Evolutionary conservation across 805 yeast genomes (phyloP).

Genomic region (Lachancea meyersii): DNA sequence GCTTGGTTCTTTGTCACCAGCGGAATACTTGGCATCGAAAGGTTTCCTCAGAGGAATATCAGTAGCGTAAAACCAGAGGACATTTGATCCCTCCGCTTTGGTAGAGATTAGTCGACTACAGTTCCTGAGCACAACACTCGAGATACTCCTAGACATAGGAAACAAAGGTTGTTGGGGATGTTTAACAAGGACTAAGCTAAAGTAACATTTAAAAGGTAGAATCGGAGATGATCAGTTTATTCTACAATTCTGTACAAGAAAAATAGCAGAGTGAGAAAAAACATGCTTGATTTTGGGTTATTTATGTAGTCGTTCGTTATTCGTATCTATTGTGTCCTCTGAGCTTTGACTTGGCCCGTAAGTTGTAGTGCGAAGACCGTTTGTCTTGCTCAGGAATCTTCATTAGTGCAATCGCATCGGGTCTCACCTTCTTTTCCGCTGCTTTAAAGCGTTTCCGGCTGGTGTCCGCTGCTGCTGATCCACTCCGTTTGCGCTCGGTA

Average conservation of each 20-base stretch:
- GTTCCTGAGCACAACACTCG: background rate
- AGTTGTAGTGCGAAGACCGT: conserved; percentile 29
- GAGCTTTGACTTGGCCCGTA: conserved; percentile 30
- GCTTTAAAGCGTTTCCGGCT: conserved; percentile 19
- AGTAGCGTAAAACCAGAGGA: conserved; percentile 76
- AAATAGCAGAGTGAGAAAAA: background rate
- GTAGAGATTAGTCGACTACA: background rate
- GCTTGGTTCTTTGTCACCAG: conserved; percentile 30
- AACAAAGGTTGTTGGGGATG: too few species aligned
- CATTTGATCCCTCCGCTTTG: conserved; percentile 3
- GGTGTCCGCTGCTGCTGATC: conserved; percentile 3
- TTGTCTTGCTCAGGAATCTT: conserved; percentile 25
- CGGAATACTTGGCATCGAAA: conserved; percentile 43
- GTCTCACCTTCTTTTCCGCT: conserved; percentile 26
- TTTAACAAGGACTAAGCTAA: too few species aligned
- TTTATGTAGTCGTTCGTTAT: background rate
- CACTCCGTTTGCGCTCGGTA: conserved; percentile 14
- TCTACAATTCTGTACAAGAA: background rate
- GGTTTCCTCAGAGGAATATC: conserved; percentile 73
- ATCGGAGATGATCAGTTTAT: background rate
- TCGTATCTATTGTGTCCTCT: conserved; percentile 13
- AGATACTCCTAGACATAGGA: background rate
- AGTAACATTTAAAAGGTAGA: too few species aligned
- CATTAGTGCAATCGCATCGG: conserved; percentile 20
- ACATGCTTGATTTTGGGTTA: background rate